phyloP scores from a whole-genome alignment of 495 filamentous ascomycete species.

The Xylaria flabelliformis region DNA sequence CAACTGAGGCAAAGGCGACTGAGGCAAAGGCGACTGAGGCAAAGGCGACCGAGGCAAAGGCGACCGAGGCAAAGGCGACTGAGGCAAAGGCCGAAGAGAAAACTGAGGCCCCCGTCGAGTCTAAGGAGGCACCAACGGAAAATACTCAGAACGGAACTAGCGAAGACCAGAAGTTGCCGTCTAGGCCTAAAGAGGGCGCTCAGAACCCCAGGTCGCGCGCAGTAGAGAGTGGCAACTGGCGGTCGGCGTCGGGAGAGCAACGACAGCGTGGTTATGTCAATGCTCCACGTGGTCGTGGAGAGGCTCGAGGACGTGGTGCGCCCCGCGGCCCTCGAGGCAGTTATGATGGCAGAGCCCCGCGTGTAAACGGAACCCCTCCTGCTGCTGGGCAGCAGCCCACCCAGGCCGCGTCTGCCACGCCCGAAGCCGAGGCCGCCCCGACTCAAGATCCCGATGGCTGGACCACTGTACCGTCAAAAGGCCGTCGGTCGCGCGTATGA shows the following conservation, averaged over 20 bases:
- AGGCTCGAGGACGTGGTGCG: constrained; percentile 48
- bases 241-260: constrained; percentile 50
- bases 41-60: constrained; percentile 42
- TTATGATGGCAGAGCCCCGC: constrained; percentile 49
- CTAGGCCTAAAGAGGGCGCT: constrained; percentile 31
- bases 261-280: constrained; percentile 49
- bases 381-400: constrained; percentile 40
- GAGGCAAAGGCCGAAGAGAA: constrained; percentile 32
- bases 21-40: constrained; percentile 26
- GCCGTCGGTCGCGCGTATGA: constrained; percentile 46
- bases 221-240: constrained; percentile 59
- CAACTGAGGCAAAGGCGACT: constrained; percentile 28
- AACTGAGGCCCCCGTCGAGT: constrained; percentile 31
- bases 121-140: constrained; percentile 33
- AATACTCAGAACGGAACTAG: constrained; percentile 35
- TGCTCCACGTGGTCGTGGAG: constrained; percentile 42
- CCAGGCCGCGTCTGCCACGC: constrained; percentile 37
- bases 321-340: constrained; percentile 50
- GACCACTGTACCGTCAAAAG: constrained; percentile 72
- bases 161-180: constrained; percentile 44
- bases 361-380: constrained; percentile 51
- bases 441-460: constrained; percentile 72
- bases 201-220: constrained; percentile 49
- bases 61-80: constrained; percentile 44
- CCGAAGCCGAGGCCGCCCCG: constrained; percentile 35